phyloP scores from a whole-genome alignment of 2,329 filamentous ascomycete species.

The Cercospora berteroae region DNA sequence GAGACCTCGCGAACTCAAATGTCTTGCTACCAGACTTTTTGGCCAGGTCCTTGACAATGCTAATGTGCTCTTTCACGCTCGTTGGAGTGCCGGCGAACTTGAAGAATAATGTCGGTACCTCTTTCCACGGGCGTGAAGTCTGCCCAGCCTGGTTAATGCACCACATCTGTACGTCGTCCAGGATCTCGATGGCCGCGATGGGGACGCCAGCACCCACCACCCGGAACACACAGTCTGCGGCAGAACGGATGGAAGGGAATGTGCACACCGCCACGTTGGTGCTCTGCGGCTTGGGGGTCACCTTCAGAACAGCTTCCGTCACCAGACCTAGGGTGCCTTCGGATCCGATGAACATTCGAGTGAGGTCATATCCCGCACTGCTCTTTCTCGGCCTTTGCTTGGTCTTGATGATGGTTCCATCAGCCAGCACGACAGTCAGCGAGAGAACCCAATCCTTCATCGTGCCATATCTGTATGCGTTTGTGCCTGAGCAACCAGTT shows the following conservation, averaged over 20 bases:
- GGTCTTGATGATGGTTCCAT: slow-evolving; percentile 87
- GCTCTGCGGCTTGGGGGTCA: slow-evolving; percentile 75
- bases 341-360: slow-evolving; percentile 82
- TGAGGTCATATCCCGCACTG: slow-evolving; percentile 88
- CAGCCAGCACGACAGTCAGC: slow-evolving; percentile 83
- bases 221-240: slow-evolving; percentile 73
- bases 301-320: slow-evolving; percentile 84
- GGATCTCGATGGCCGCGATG: slow-evolving; percentile 86
- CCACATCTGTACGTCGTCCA: slow-evolving; percentile 87
- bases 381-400: slow-evolving; percentile 84
- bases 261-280: slow-evolving; percentile 74
- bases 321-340: slow-evolving; percentile 90
- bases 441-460: slow-evolving; percentile 93
- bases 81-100: slow-evolving; percentile 68
- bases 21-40: slow-evolving; percentile 60
- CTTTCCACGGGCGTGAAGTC: slow-evolving; percentile 65
- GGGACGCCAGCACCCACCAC: slow-evolving; percentile 80
- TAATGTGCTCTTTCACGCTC: slow-evolving; percentile 76
- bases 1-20: slow-evolving; percentile 66
- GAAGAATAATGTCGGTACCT: slow-evolving; percentile 70
- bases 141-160: slow-evolving; percentile 67
- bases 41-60: slow-evolving; percentile 62
- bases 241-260: slow-evolving; percentile 64
- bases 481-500: slow-evolving; percentile 76
- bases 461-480: slow-evolving; percentile 87